Percentiles rank a stretch among this genome's conserved stretches.
Evolutionary conservation across 2,329 filamentous ascomycete species (phyloP).

Genomic region (Neofusicoccum sp.): DNA sequence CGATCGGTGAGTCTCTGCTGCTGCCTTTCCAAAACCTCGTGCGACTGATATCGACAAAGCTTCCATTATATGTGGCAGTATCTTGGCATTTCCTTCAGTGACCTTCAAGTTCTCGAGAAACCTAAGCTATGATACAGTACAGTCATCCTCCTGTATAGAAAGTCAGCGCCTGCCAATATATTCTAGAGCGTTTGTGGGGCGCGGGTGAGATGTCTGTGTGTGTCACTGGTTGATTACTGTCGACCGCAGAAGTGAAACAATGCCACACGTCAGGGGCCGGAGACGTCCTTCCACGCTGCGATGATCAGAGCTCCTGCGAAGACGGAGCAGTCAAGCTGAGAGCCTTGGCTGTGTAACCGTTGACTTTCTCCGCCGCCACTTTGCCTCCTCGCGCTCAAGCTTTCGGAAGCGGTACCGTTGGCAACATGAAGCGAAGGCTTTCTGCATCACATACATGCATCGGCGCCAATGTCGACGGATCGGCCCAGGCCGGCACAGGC

Average conservation of each 20-base stretch:
- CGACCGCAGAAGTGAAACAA: not conserved
- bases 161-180: too few species aligned
- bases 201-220: not conserved
- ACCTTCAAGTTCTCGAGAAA: constrained; percentile 48
- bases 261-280: not conserved
- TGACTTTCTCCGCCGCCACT: not conserved
- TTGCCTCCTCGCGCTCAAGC: not conserved
- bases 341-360: constrained; percentile 4
- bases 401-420: constrained; percentile 1
- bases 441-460: not conserved
- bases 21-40: not conserved
- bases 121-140: constrained; percentile 34
- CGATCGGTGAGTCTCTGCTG: constrained; percentile 56
- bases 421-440: not conserved
- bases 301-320: not conserved
- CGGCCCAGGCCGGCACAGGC: not conserved
- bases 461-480: not conserved
- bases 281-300: not conserved
- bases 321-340: not conserved
- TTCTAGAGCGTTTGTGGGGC: not conserved
- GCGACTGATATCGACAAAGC: constrained; percentile 40
- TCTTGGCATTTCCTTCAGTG: constrained; percentile 62
- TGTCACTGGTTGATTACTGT: not conserved
- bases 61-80: constrained; percentile 71
- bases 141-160: too few species aligned